Evolutionary conservation across 192 early-diverging fungal genomes (phyloP), one percentile per base, ranked within the genome.

Genomic region (Podila epigama): DNA sequence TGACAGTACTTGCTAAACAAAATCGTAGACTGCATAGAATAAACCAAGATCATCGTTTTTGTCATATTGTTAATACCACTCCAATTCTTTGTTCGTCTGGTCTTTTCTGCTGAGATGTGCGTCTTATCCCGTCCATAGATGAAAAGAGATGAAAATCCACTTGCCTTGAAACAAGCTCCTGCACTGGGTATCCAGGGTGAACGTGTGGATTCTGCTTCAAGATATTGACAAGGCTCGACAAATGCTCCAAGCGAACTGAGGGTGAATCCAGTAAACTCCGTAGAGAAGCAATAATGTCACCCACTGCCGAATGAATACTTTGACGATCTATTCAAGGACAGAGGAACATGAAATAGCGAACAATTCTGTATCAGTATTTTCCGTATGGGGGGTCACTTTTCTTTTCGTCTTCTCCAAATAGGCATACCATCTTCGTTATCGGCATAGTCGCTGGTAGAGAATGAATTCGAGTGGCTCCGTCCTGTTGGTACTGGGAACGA

Each of bases 1-100:
- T 56, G 33, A 73, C 62, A 20, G 84, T 79, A 40, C 80, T 83
- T 25, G 83, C 79, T 32, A 84, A 44, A 54, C 84, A 85, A 29
- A 82, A 67, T 31, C 86, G 69, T 25, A 87, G 36, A 62, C 86
- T 87, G 20, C 25, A 22, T 10, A 18, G 42, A 13, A 13, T 9
- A 39, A 13, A 48, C n/a, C n/a, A 48, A 25, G 44, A 48, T 9
- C 22, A 48, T n/a, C n/a, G n/a, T n/a, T n/a, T n/a, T n/a, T n/a
- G n/a, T n/a, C n/a, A n/a, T n/a, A n/a, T n/a, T n/a, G n/a, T n/a
- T n/a, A n/a, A n/a, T n/a, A n/a, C n/a, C n/a, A n/a, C n/a, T n/a
- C n/a, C n/a, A n/a, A n/a, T n/a, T n/a, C n/a, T n/a, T n/a, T n/a
- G n/a, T n/a, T n/a, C n/a, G n/a, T n/a, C n/a, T n/a, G n/a, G n/a